Evolutionary conservation across 805 yeast genomes (phyloP).

Genomic region (Candida mattraensis): DNA sequence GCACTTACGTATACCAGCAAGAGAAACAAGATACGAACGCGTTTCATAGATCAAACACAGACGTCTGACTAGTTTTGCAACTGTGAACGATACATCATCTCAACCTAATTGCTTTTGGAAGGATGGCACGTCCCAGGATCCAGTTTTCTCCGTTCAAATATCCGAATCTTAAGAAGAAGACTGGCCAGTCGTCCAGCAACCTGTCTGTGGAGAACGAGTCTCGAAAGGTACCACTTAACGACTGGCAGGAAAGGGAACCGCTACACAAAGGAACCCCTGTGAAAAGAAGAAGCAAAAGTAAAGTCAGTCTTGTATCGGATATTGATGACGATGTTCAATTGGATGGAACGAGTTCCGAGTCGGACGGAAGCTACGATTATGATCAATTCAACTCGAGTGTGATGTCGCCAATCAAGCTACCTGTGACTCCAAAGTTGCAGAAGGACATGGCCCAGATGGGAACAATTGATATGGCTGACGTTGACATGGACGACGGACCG

Average conservation of each 20-base stretch:
- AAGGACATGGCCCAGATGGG: background rate
- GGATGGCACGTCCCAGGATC: constrained; percentile 23
- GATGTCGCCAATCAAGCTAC: constrained; percentile 20
- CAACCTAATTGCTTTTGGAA: background rate
- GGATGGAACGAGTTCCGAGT: constrained; percentile 11
- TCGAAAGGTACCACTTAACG: constrained; percentile 14
- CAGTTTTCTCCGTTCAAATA: constrained; percentile 24
- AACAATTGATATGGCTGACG: background rate
- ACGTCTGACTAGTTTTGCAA: too few relatives aligned
- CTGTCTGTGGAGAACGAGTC: too few relatives aligned
- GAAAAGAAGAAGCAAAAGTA: constrained; percentile 1
- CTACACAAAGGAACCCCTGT: constrained; percentile 19
- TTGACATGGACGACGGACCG: constrained; percentile 1
- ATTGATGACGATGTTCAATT: constrained; percentile 17
- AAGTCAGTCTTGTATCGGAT: background rate
- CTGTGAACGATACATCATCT: too few relatives aligned
- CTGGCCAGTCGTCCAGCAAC: background rate
- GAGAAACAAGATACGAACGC: too few relatives aligned
- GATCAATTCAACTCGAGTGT: constrained; percentile 22
- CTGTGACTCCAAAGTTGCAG: constrained; percentile 6
- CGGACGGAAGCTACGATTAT: constrained; percentile 16
- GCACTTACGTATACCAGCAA: constrained; percentile 4
- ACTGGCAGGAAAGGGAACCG: constrained; percentile 13
- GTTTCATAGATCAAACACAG: too few relatives aligned
- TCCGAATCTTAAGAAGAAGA: constrained; percentile 12